Base-by-base conservation (phyloP, 306 rosid genomes). In the Sicyos edulis region DNA sequence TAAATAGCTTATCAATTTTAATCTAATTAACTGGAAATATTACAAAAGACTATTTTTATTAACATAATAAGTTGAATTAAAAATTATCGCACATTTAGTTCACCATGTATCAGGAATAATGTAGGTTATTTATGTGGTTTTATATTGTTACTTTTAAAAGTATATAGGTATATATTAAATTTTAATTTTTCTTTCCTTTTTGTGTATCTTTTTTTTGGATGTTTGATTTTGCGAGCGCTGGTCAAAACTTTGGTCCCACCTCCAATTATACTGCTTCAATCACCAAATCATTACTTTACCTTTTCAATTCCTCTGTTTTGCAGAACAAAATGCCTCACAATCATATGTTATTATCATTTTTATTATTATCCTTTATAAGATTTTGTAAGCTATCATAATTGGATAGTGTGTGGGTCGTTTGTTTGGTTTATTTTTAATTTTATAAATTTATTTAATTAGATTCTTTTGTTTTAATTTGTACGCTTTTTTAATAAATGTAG, bases 191-290 rank as follows among this genome's bases (percentile, higher is more conserved):
- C 29, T 26, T 26, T 26, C 4, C 42, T 37, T 37, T 37, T 37
- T 40, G 45, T 40, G n/a, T n/a, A n/a, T n/a, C n/a, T n/a, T n/a
- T 37, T 37, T 4, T 55, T 24, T 67, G 19, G 9, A 24, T 26
- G 32, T 51, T 51, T 74, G 75, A 74, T 78, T 70, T 70, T 13
- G 16, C 5, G 15, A 51, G 14, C 53, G 54, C 6, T 57, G 84
- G 84, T 81, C 79, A 74, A 77, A 70, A 50, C 34, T 22, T 10
- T 15, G 68, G 81, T n/a, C 76, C 66, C 17, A 16, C 56, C 2
- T 5, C 55, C 71, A 58, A n/a, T 52, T 68, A 57, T 74, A 51
- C 66, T 68, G 40, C 63, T 58, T 34, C 21, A 16, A 59, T 50
- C 6, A 34, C 61, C 50, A 51, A 52, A 70, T 70, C 74, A 70